Conservation (phyloP, 345 rosid genomes). For the Clausena lansium region DNA sequence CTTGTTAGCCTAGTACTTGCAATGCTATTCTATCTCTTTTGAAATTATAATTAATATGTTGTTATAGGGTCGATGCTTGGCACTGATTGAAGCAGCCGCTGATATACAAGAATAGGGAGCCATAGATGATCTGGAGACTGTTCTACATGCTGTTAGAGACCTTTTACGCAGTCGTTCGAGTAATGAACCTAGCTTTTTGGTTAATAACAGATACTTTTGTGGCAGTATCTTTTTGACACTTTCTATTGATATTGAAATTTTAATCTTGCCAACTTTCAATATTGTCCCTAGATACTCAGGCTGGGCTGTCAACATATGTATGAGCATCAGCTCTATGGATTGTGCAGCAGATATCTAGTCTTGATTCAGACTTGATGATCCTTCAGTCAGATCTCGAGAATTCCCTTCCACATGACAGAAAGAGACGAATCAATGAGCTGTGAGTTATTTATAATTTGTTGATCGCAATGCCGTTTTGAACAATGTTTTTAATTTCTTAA, state of each 20-base stretch:
- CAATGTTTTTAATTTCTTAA: background rate
- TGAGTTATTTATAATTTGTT: conserved; percentile 36
- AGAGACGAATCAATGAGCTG: no score
- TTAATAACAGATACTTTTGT: background rate
- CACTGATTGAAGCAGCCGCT: conserved; percentile 89
- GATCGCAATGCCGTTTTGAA: background rate
- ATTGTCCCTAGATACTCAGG: conserved; percentile 59
- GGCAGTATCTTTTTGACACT: background rate
- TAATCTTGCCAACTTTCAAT: conserved; percentile 4
- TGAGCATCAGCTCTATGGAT: conserved; percentile 95
- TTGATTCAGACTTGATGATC: conserved; percentile 66
- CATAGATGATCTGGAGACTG: conserved; percentile 87
- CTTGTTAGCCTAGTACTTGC: background rate
- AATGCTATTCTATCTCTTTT: background rate
- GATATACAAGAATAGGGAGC: conserved; percentile 97
- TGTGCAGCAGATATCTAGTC: conserved; percentile 79
- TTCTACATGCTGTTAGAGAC: conserved; percentile 93
- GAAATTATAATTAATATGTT: background rate
- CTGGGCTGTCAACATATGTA: conserved; percentile 74
- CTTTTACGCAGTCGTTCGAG: conserved; percentile 88
- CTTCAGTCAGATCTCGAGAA: conserved; percentile 90
- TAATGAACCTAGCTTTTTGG: conserved; percentile 24
- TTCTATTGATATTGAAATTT: conserved; percentile 1
- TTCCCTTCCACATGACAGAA: conserved; percentile 88
- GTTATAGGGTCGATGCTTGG: conserved; percentile 63